Base-by-base conservation (phyloP, 345 rosid species). In the Ricinus communis region DNA sequence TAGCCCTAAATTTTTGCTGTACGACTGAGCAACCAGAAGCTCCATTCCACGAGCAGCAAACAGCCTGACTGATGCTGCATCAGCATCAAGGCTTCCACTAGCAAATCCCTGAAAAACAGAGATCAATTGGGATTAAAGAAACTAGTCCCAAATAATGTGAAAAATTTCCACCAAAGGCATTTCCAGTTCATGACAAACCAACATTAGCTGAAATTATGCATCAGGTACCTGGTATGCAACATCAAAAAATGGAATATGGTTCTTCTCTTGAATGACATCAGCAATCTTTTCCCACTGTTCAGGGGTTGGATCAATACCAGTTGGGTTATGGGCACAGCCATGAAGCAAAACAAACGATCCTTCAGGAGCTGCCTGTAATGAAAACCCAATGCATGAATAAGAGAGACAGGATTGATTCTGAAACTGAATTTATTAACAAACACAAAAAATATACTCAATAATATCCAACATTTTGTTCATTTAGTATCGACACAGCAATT, bases 281-380 rank as follows among this genome's bases (percentile, higher is more conserved):
- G 97, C 96, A 83, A 92, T 90, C 73, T 83, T 82, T 61, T 85
- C 89, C 97, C 99, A 95, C 62, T 95, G 99, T 52, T 87, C 94
- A 63, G 85, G 94, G 36, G 97, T 95, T 77, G 94, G 97, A 84
- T 95, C 97, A 65, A 95, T 95, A 30, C 99, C 99, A 8, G 97
- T 95, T 73, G 99, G 97, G 83, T 95, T 95, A 87, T 92, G 99
- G 67, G 99, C 99, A 87, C 99, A 95, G 55, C 99, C 99, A 72
- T 95, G 99, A 60, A 95, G 99, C 87, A 92, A 76, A 52, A 95
- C 73, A 83, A 92, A 95, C 50, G 97, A 91, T 77, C 95, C 97
- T 74, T 89, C 96, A 30, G 97, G 93, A 24, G 99, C 97, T 56
- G 85, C 96, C 97, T 95, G 92, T 53, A 72, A 67, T 38, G 2